Evolutionary conservation across 139 green algal genomes (phyloP), one percentile per base, ranked within the genome.

Genomic region (Ulvella scutata): DNA sequence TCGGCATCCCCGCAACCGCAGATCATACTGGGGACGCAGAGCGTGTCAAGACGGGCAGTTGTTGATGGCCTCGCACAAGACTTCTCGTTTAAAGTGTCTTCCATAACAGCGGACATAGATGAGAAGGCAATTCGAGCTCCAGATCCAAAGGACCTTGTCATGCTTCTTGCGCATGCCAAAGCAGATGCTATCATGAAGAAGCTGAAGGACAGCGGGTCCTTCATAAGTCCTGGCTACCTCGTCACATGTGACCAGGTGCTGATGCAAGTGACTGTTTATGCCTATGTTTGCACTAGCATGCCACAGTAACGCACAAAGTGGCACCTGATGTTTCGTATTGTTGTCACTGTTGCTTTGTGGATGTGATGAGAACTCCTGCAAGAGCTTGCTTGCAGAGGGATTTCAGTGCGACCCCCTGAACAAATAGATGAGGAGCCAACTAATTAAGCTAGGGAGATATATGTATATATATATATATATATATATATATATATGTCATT

Each of bases 71-170:
- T 84, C 2, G 67, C 62, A 26, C n/a, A 62, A 3, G 10, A 37
- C 44, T 78, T 81, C 28, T 51, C 78, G 36, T 86, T 90, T 37
- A 81, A 34, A 0, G 90, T 89, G 59, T 76, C 82, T 23, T 79
- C 86, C 0, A 61, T 80, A 7, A 89, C 85, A 21, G 88, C 90
- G 20, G 87, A 88, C 73, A 96, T 96, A 28, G 87, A 96, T 51
- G 90, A 96, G 74, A 91, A 91, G 62, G 86, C 84, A 0, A 90
- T 96, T 31, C 77, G 90, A 10, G 29, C 78, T 1, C 29, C 78
- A 2, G 62, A 89, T 20, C 84, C 90, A 0, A 28, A 72, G 31
- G 51, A 87, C 2, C 81, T 96, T 21, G 90, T 96, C 23, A 38
- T 87, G 35, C 62, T 74, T 3, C 83, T 96, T 4, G 86, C 86